Evolutionary conservation across 1,139 yeast species (phyloP), one percentile per base, ranked within the genome.

Genomic region (Pichia sp.): DNA sequence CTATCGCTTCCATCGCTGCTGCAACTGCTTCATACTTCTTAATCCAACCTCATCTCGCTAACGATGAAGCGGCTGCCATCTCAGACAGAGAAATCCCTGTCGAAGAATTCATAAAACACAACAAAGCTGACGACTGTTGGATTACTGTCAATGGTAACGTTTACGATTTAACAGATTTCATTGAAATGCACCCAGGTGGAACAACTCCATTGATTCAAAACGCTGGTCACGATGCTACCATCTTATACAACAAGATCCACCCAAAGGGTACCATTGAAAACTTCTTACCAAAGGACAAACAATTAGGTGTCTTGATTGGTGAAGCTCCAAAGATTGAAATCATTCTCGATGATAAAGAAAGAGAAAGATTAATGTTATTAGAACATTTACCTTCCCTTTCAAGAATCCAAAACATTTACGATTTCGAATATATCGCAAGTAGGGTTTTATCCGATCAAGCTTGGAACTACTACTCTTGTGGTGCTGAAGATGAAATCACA

Each of bases 211-310:
- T 91, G 38, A 64, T 83, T 41, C 80, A 79, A 56, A 86, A 83
- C 61, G 97, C 96, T 3, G 98, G 98, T 18, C 84, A 82, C 58
- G 98, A 91, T 61, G 97, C 96, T 4, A 86, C 96, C 3, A 85
- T 83, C 55, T 79, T 87, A 53, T 91, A 89, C 62, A 54, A 79
- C 52, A 95, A 95, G 9, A 77, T 91, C 51, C 98, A 91, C 66
- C 95, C 83, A 8, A 67, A 74, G 33, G 83, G 79, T 53, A 74
- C 80, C 2, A 68, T 82, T 53, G 70, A 66, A 42, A 59, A 59
- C 22, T 55, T 55, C 31, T 50, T 72, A 38, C 73, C 75, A n/a
- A 57, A 56, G 10, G 62, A 70, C n/a, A 63, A 64, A 31, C 56
- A 59, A 55, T 36, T 65, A 53, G 60, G 68, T 56, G 43, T 62